Evolutionary conservation across 129 eudicot genomes (phyloP).

Genomic region (Sambucus nigra): DNA sequence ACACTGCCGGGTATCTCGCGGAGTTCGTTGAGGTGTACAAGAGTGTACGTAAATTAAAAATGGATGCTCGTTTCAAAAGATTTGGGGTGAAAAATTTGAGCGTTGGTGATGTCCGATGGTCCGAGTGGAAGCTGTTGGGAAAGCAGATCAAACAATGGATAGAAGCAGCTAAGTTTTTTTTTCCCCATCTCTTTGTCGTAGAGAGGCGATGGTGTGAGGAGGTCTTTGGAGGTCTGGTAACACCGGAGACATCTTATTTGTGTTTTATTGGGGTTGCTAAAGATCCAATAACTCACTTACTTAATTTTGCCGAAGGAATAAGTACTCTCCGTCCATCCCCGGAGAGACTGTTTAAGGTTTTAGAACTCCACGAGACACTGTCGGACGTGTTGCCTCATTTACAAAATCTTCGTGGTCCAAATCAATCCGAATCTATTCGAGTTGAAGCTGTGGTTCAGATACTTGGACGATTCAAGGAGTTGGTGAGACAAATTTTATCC

Average conservation of each 20-base stretch:
- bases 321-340: neutral
- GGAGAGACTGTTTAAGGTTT: neutral
- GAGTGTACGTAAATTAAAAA: neutral
- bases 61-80: neutral
- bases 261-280: neutral
- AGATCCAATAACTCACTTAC: neutral
- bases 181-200: neutral
- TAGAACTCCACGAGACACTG: neutral
- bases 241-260: neutral
- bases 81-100: slow-evolving; percentile 10
- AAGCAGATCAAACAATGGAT: slow-evolving; percentile 5
- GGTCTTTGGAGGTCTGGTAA: neutral
- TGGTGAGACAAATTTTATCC: neutral
- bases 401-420: neutral
- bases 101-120: neutral
- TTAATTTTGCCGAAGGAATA: neutral
- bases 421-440: neutral
- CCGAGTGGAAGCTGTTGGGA: slow-evolving; percentile 10
- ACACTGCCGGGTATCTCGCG: slow-evolving; percentile 12
- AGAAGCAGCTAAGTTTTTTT: slow-evolving; percentile 2
- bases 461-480: neutral
- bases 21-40: slow-evolving; percentile 7
- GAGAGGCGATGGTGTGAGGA: slow-evolving; percentile 7
- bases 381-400: neutral
- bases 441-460: neutral